A percentile compares a stretch with the other conserved stretches of the same genome.
Conservation (phyloP, 148 eudicot genomes). For the Pharnaceum exiguum region DNA sequence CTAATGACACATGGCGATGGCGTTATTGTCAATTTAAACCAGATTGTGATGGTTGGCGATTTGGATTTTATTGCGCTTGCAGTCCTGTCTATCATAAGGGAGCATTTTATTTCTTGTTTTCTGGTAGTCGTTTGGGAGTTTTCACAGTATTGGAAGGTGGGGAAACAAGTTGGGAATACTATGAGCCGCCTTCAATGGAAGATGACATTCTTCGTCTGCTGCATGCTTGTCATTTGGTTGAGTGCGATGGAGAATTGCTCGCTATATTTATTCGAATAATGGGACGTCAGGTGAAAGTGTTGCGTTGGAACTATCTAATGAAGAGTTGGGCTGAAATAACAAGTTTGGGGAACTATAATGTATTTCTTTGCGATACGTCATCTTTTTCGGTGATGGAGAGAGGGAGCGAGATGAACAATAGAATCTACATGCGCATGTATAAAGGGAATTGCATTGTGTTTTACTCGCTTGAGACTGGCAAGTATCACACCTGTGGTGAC, state of each 20-base stretch:
- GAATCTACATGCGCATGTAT: neutral
- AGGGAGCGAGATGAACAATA: neutral
- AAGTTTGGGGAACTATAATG: neutral
- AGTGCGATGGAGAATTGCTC: neutral
- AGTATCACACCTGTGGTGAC: neutral
- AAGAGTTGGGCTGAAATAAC: neutral
- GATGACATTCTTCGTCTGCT: neutral
- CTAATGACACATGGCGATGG: neutral
- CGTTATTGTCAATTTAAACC: neutral
- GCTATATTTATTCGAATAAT: neutral
- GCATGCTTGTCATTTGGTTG: neutral
- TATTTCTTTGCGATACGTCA: neutral
- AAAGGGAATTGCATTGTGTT: neutral
- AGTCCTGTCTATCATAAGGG: neutral
- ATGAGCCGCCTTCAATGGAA: neutral
- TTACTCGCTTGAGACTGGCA: neutral
- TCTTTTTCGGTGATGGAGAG: neutral
- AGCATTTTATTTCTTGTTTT: neutral
- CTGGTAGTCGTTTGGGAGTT: neutral
- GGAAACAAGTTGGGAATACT: neutral
- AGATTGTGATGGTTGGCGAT: too few relatives aligned
- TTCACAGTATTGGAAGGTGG: neutral
- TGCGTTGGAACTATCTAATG: neutral
- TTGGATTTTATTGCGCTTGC: too few relatives aligned
- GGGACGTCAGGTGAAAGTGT: neutral